Evolutionary conservation across 176 grass and related monocot species (phyloP), one percentile per base, ranked within the genome.

Genomic region (Paspalum vaginatum): DNA sequence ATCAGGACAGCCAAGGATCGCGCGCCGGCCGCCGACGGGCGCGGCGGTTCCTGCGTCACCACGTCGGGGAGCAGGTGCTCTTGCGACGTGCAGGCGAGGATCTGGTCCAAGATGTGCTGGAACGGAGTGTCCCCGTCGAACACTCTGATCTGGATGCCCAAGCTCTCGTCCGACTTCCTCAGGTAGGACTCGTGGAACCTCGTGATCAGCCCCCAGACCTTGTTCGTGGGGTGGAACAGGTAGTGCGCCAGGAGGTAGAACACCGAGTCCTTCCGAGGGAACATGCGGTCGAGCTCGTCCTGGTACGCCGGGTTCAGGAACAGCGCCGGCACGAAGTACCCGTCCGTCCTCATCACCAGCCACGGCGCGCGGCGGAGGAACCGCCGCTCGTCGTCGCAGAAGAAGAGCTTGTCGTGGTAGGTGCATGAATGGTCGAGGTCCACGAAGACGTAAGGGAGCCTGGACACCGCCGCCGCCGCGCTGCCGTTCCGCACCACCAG

Each of bases 331-430:
- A 39, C 79, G 53, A 90, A 91, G 83, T 97, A 97, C 0, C 68
- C 76, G 39, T 97, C 86, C 16, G 88, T 89, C 83, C 84, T 85
- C 56, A 91, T 72, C 50, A 93, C 56, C 84, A 93, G 52, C 91
- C 91, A 93, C 13, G 70, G 69, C 37, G 86, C 70, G 0, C 83
- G 88, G 37, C 46, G 84, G 57, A 95, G 87, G 70, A 92, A 79
- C 60, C 2, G 68, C 48, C 69, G 81, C 18, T 87, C 27, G 64
- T 85, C 83, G 22, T 90, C 83, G 51, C 93, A 96, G 50, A 84
- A 96, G 79, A 92, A 85, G 56, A 80, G 87, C 63, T 86, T 90
- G 59, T 89, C 87, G 40, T 86, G 80, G 40, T 47, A 65, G 4
- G 71, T 72, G 48, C 73, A 71, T 4, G 22, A 38, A 5, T 85